Evolutionary conservation across 148 eudicot species (phyloP).

Genomic region (Arctostaphylos glauca): DNA sequence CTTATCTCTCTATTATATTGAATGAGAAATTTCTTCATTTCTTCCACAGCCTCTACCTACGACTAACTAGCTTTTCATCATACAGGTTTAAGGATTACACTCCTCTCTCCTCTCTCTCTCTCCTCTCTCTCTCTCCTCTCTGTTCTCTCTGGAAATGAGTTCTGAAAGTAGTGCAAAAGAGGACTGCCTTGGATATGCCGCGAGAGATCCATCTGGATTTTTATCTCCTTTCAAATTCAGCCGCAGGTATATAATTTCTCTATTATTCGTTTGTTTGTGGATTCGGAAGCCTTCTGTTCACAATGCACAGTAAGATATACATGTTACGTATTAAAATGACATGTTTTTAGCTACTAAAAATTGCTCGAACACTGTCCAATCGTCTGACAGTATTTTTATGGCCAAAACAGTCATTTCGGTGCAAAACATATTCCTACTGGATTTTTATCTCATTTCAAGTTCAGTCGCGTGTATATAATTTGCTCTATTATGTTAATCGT

Average conservation of each 20-base stretch:
- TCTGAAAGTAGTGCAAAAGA: conserved; percentile 21
- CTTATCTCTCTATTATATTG: neutral
- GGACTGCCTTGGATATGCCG: conserved; percentile 77
- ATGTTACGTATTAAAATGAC: too few species aligned
- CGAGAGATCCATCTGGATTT: conserved; percentile 71
- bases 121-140: neutral
- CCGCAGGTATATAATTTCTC: conserved; percentile 47
- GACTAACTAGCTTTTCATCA: neutral
- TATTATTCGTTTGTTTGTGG: too few species aligned
- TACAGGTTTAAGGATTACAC: neutral
- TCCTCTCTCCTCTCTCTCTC: neutral
- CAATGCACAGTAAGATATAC: too few species aligned
- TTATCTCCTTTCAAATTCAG: conserved; percentile 67
- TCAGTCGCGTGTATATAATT: too few species aligned
- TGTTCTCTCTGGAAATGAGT: conserved; percentile 19
- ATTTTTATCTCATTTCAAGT: too few species aligned
- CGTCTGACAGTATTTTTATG: too few species aligned
- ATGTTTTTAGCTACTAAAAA: too few species aligned
- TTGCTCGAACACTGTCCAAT: too few species aligned
- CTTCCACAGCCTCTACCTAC: neutral
- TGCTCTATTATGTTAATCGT: too few species aligned
- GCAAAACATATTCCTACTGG: too few species aligned
- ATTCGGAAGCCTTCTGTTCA: too few species aligned
- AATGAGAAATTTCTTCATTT: neutral
- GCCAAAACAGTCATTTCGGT: too few species aligned